Base-by-base conservation (phyloP, 768 basidiomycete genomes). In the Tricholoma matsutake region DNA sequence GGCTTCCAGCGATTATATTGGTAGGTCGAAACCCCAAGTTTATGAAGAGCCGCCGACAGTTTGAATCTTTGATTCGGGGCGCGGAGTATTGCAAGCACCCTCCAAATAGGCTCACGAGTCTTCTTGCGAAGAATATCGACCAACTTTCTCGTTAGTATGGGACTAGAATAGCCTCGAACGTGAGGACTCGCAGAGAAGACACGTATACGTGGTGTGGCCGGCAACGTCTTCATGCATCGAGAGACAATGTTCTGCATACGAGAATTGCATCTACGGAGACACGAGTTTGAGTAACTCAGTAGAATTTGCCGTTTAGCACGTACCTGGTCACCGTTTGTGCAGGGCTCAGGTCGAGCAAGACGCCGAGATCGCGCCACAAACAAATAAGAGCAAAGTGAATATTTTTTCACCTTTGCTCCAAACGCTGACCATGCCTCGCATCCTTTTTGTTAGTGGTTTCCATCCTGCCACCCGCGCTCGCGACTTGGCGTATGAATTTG, bases 391-490 rank as follows among this genome's bases (percentile, higher is more conserved):
- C 63, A 67, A 67, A 65, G 43, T 28, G 14, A 25, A 31, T 55
- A 59, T 64, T 66, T 71, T 65, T 64, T 60, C 52, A 47, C 57
- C 61, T 66, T 72, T 72, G 69, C 61, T 51, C 47, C 57, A 64
- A 64, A 54, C 65, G 35, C 54, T 59, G 31, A 64, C 59, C 43
- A 87, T 90, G 89, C 87, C 88, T 70, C 89, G 92, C 64, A 94
- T 93, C 64, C 83, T 94, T 61, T 94, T 92, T 67, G 92, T 94
- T 49, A 90, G 87, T 68, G 92, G 92, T 18, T 94, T 94, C 69
- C 87, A 91, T 66, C 87, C 89, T 4, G 75, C 84, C n/a, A 93
- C 91, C 3, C 85, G 91, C 22, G 92, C 93, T 8, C 82, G 88
- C 57, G 92, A 93, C 67, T 82, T 95, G 2, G 93, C 93, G 1